Evolutionary conservation across 768 basidiomycete species (phyloP).

Genomic region (Leccinellum luteum): DNA sequence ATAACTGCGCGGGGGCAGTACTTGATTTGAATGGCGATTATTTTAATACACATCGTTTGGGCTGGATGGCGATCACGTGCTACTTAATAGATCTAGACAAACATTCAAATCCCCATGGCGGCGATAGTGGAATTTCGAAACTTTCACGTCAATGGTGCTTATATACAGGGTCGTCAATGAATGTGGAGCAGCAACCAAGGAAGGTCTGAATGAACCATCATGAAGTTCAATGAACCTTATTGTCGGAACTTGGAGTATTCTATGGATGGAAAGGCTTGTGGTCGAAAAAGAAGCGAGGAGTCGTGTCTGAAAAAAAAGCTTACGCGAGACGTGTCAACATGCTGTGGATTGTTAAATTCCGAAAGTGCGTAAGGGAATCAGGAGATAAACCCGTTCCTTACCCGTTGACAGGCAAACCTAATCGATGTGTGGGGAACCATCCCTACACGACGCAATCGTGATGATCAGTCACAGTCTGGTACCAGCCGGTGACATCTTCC

Average conservation of each 20-base stretch:
- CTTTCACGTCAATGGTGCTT: slow-evolving; percentile 6
- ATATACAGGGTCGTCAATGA: slow-evolving; percentile 22
- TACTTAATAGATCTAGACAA: background rate
- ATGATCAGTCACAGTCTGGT: background rate
- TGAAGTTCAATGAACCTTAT: slow-evolving; percentile 11
- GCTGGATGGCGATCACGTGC: background rate
- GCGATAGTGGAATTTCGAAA: slow-evolving; percentile 24
- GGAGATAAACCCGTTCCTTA: slow-evolving; percentile 1
- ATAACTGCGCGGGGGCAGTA: slow-evolving; percentile 27
- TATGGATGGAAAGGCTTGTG: background rate
- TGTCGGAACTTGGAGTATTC: slow-evolving; percentile 11
- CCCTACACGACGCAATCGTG: slow-evolving; percentile 4
- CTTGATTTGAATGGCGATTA: slow-evolving; percentile 4
- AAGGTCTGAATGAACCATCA: slow-evolving; percentile 9
- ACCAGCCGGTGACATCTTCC: slow-evolving; percentile 7
- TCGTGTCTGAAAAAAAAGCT: background rate
- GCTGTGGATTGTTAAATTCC: background rate
- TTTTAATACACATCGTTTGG: slow-evolving; percentile 5
- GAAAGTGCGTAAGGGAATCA: slow-evolving; percentile 3
- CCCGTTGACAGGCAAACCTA: slow-evolving; percentile 5
- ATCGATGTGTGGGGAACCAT: slow-evolving; percentile 12
- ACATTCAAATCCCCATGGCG: slow-evolving; percentile 22
- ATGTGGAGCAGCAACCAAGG: slow-evolving; percentile 7
- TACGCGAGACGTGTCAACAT: slow-evolving; percentile 9
- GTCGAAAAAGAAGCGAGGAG: background rate